Evolutionary conservation across 306 rosid species (phyloP).

Genomic region (Macrotyloma uniflorum): DNA sequence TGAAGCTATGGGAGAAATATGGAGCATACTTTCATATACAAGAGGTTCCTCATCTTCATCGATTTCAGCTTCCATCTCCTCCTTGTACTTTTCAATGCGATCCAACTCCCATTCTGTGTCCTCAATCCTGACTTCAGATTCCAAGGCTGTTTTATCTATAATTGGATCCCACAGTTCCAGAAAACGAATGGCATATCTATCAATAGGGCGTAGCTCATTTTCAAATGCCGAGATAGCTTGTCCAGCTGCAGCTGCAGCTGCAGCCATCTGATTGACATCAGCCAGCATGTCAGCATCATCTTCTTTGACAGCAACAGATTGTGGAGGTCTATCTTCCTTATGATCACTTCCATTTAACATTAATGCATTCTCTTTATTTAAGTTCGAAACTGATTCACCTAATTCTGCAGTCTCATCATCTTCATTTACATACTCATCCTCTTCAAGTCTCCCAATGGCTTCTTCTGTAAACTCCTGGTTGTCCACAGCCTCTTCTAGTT

Average conservation of each 20-base stretch:
- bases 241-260: slow-evolving; percentile 93
- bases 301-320: slow-evolving; percentile 56
- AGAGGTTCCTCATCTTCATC: slow-evolving; percentile 99
- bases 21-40: slow-evolving; percentile 88
- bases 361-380: slow-evolving; percentile 59
- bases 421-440: slow-evolving; percentile 86
- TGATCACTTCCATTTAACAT: slow-evolving; percentile 51
- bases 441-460: slow-evolving; percentile 91
- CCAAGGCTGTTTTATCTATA: slow-evolving; percentile 80
- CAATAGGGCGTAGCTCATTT: slow-evolving; percentile 87
- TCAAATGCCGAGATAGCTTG: slow-evolving; percentile 87
- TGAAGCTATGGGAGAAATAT: slow-evolving; percentile 25
- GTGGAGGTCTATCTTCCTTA: slow-evolving; percentile 66
- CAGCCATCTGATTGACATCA: slow-evolving; percentile 97
- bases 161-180: slow-evolving; percentile 97
- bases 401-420: slow-evolving; percentile 82
- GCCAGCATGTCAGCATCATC: slow-evolving; percentile 93
- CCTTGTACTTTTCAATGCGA: slow-evolving; percentile 93
- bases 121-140: slow-evolving; percentile 86
- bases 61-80: slow-evolving; percentile 99
- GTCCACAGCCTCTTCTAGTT: slow-evolving; percentile 96
- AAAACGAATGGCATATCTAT: slow-evolving; percentile 93
- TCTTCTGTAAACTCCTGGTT: slow-evolving; percentile 98
- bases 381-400: slow-evolving; percentile 52
- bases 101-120: slow-evolving; percentile 99